Evolutionary conservation across 78 protist species (phyloP).

Genomic region (Goniomonas avonlea): DNA sequence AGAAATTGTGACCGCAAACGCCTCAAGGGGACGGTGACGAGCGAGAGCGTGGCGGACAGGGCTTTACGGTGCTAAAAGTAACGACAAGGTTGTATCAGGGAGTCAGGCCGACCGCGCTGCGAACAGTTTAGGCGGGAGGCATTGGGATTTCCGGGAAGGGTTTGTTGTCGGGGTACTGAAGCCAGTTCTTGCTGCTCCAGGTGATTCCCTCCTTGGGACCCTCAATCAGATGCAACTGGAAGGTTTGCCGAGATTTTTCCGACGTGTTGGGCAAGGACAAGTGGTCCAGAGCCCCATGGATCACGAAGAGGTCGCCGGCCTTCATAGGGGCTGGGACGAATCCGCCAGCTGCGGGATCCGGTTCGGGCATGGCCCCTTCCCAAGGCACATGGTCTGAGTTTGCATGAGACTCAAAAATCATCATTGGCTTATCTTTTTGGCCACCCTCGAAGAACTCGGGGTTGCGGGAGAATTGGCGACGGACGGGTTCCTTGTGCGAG

Average conservation of each 20-base stretch:
- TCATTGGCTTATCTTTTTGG: not conserved
- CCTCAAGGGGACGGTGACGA: too few relatives aligned
- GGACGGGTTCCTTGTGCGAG: constrained; percentile 24
- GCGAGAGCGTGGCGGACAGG: too few relatives aligned
- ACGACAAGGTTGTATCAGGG: too few relatives aligned
- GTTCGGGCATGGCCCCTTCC: not conserved
- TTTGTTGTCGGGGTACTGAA: not conserved
- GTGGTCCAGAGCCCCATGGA: constrained; percentile 31
- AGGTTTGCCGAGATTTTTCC: constrained; percentile 30
- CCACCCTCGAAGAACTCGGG: not conserved
- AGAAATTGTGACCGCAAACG: too few relatives aligned
- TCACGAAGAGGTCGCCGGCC: constrained; percentile 9
- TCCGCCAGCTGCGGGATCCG: not conserved
- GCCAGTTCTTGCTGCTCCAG: not conserved
- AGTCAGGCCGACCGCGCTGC: too few relatives aligned
- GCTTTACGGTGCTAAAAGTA: too few relatives aligned
- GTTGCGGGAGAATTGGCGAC: not conserved
- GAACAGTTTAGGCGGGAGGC: too few relatives aligned
- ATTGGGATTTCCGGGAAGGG: too few relatives aligned
- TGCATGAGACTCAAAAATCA: not conserved
- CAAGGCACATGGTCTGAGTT: not conserved
- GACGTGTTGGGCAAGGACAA: not conserved
- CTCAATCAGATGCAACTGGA: constrained; percentile 35
- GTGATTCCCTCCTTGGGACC: constrained; percentile 3
- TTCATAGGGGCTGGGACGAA: not conserved